Evolutionary conservation across 2,329 filamentous ascomycete genomes (phyloP), one percentile per base, ranked within the genome.

Genomic region (Botrytis fragariae): DNA sequence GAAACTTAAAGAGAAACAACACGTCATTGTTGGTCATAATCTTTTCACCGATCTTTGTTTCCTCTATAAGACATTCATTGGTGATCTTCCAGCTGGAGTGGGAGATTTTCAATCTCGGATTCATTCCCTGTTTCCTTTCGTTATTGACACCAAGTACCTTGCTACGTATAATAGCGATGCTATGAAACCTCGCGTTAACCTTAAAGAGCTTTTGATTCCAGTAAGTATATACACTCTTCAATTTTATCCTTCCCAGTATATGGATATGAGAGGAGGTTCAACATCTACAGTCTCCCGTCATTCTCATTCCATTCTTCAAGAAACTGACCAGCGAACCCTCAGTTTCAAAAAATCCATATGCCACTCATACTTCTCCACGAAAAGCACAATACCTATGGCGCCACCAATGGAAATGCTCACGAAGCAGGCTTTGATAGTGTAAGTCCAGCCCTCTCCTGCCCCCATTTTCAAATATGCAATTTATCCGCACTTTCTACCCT

Each of bases 11-110:
- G 45, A 48, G 1, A 77, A 76, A 20, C 75, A 74, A 3, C 83
- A 81, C 0, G 76, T 89, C 0, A 77, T 92, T 0, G 84, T 92
- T 4, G 89, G 90, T 0, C 90, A 92, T 81, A 92, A 92, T 77
- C 84, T 89, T 74, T 88, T 92, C 75, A 86, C 87, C 2, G 90
- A 92, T 76, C 82, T 92, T 4, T 85, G 88, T 51, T 91, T 91
- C 77, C 81, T 92, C 51, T 90, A 91, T 79, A 81, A 84, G n/a
- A 86, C 85, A 1, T 92, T 92, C 79, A 83, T 91, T 68, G 88
- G 88, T 1, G 75, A 81, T 1, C 82, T 92, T 2, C 90, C 90
- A 0, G 81, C 83, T 3, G 86, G 82, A 0, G 79, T 90, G 1
- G 82, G 84, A 4, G 85, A 86, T 35, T 92, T 92, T 77, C 82